Evolutionary conservation across 2,329 filamentous ascomycete species (phyloP).

Genomic region (Cladophialophora carrionii): DNA sequence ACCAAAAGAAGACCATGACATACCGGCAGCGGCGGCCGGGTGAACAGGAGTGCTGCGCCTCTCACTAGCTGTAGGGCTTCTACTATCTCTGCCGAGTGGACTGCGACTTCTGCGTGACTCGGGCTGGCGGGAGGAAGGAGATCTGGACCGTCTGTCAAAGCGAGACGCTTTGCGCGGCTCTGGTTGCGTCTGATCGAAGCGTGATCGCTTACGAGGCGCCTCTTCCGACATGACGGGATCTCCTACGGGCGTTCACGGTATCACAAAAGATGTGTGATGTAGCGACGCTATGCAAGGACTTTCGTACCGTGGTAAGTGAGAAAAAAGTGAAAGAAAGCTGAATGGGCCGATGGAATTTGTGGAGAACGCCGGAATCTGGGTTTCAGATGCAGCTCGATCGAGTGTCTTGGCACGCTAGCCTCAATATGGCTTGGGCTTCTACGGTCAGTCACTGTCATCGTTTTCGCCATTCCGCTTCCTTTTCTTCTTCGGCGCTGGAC

Average conservation of each 20-base stretch:
- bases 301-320: not conserved
- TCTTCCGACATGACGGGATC: slow-evolving; percentile 36
- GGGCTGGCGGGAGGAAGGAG: slow-evolving; percentile 68
- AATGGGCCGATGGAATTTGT: not conserved
- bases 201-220: slow-evolving; percentile 70
- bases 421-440: not conserved
- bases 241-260: not conserved
- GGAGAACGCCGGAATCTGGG: not conserved
- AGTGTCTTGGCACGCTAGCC: not conserved
- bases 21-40: slow-evolving; percentile 78
- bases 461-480: slow-evolving; percentile 42
- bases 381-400: not conserved
- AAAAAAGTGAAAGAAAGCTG: slow-evolving; percentile 4
- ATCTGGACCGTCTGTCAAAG: slow-evolving; percentile 91
- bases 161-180: slow-evolving; percentile 75
- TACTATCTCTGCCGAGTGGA: slow-evolving; percentile 63
- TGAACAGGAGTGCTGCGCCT: slow-evolving; percentile 60
- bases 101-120: slow-evolving; percentile 79
- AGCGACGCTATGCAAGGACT: not conserved
- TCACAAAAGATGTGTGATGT: not conserved
- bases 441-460: slow-evolving; percentile 41
- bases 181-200: slow-evolving; percentile 89
- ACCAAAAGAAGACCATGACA: slow-evolving; percentile 1
- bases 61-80: slow-evolving; percentile 52
- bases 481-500: slow-evolving; percentile 40